Percentiles rank a stretch among this genome's conserved stretches.
Conservation (phyloP, 2,329 filamentous ascomycete species). For the Paecilomyces sp. region DNA sequence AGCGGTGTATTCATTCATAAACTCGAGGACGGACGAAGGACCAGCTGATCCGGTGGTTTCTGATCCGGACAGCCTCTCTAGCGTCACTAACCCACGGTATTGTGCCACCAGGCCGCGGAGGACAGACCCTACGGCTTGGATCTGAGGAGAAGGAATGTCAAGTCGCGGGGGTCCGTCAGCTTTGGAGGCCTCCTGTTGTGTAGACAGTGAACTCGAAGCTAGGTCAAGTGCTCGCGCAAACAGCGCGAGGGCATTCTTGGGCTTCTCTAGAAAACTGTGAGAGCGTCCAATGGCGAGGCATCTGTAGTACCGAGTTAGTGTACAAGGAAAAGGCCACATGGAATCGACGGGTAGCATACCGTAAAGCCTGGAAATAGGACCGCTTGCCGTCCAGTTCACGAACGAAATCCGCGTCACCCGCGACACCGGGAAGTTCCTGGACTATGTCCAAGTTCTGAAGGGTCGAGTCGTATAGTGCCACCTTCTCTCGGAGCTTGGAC, state of each 20-base stretch:
- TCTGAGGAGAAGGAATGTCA: constrained; percentile 55
- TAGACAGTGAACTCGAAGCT: constrained; percentile 44
- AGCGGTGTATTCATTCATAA: constrained; percentile 66
- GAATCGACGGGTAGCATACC: constrained; percentile 45
- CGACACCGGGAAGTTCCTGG: constrained; percentile 82
- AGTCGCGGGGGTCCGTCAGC: constrained; percentile 56
- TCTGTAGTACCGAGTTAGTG: constrained; percentile 34
- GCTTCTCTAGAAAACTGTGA: constrained; percentile 65
- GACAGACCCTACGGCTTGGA: constrained; percentile 52
- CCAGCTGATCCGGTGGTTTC: constrained; percentile 34
- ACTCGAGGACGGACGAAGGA: constrained; percentile 62
- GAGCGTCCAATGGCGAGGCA: constrained; percentile 80
- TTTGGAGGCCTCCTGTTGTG: constrained; percentile 36
- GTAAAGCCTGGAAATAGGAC: constrained; percentile 81
- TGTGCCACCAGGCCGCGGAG: constrained; percentile 69
- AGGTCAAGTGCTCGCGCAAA: constrained; percentile 65
- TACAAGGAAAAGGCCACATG: neutral
- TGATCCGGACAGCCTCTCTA: constrained; percentile 56
- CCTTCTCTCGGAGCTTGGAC: constrained; percentile 73
- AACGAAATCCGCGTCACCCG: constrained; percentile 70
- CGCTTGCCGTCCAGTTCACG: constrained; percentile 70
- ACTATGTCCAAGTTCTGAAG: constrained; percentile 86
- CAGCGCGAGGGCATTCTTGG: constrained; percentile 76
- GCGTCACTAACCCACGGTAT: constrained; percentile 76
- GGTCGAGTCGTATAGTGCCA: constrained; percentile 84